Percentiles rank a stretch among this genome's conserved stretches.
phyloP scores from a whole-genome alignment of 495 filamentous ascomycete genomes.

The Neurospora terricola region DNA sequence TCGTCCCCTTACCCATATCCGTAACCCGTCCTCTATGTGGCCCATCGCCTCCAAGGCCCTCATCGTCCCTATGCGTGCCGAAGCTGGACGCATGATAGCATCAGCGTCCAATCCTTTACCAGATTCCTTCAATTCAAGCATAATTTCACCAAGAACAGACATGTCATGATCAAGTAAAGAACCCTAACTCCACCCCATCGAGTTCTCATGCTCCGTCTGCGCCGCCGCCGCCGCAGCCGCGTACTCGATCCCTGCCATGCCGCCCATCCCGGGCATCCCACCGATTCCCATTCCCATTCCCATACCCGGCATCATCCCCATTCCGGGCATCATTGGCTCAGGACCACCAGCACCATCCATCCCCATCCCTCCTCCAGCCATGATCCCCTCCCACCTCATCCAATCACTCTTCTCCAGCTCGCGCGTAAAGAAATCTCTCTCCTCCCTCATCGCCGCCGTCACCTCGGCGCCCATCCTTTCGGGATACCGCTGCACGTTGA shows the following conservation, averaged over 20 bases:
- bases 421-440: constrained; percentile 79
- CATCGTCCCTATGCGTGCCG: not conserved
- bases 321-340: constrained; percentile 4
- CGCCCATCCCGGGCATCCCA: not conserved
- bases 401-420: constrained; percentile 71
- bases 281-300: not conserved
- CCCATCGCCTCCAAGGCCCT: not conserved
- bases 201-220: not conserved
- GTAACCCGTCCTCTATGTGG: not conserved
- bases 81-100: not conserved
- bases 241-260: not conserved
- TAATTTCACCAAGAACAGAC: not conserved
- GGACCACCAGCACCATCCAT: not conserved
- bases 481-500: constrained; percentile 73
- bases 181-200: not conserved
- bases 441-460: constrained; percentile 54
- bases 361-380: not conserved
- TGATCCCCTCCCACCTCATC: constrained; percentile 23
- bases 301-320: not conserved
- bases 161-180: not conserved
- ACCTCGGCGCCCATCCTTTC: constrained; percentile 68
- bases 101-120: not conserved
- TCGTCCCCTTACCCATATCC: not conserved
- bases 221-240: not conserved
- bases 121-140: not conserved